Conservation (phyloP, 495 filamentous ascomycete species). For the Astrothelium subdiscretum region DNA sequence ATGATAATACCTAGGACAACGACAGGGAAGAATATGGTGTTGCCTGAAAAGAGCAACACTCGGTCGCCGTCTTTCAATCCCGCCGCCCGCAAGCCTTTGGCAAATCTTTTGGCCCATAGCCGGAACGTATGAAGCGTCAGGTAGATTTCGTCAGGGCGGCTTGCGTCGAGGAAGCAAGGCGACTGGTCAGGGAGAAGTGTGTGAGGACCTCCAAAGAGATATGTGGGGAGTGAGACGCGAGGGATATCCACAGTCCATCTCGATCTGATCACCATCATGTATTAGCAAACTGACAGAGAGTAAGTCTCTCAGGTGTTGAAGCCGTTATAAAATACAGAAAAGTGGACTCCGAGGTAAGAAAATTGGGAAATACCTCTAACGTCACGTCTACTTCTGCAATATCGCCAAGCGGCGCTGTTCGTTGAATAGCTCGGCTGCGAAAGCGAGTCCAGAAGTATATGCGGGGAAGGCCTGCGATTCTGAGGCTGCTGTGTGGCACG, state of each 20-base stretch:
- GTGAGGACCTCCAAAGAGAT: conserved; percentile 36
- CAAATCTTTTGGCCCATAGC: conserved; percentile 58
- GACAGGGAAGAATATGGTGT: conserved; percentile 55
- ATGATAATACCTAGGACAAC: conserved; percentile 62
- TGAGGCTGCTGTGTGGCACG: not conserved
- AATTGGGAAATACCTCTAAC: not conserved
- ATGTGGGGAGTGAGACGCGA: conserved; percentile 36
- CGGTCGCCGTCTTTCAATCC: conserved; percentile 60
- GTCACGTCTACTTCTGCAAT: not conserved
- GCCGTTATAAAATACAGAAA: not conserved
- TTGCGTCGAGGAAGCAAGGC: conserved; percentile 42
- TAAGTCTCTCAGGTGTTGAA: too few relatives aligned
- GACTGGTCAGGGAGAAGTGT: conserved; percentile 19
- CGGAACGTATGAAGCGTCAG: conserved; percentile 50
- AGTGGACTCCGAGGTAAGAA: not conserved
- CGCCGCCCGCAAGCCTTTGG: conserved; percentile 51
- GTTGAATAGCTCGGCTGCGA: not conserved
- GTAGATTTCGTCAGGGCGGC: conserved; percentile 43
- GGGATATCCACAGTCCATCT: conserved; percentile 39
- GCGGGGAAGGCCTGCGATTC: not conserved
- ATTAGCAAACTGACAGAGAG: too few relatives aligned
- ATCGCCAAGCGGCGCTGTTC: too few relatives aligned
- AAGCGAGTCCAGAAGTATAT: too few relatives aligned
- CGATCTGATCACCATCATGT: conserved; percentile 42
- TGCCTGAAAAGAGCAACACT: conserved; percentile 42